These are phyloP conservation scores for Flaveria bidentis DNA, from an alignment of 129 eudicot genomes.

Conservation along the genomic window DNA sequence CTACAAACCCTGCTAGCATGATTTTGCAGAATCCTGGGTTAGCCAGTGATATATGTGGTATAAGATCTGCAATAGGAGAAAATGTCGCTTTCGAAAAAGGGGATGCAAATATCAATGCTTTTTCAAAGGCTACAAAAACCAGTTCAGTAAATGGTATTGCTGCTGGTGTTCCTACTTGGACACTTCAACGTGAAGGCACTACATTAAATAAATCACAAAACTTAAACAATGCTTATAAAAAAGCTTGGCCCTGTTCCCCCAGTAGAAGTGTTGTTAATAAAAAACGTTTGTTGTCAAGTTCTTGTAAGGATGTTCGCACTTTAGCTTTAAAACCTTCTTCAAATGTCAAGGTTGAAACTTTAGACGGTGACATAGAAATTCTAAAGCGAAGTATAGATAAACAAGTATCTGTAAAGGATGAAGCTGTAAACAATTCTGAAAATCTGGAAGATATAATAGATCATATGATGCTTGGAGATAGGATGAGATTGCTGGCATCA, in stretches of 20 bases:
- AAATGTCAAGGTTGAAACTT: conserved; percentile 56
- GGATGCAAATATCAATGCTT: conserved; percentile 24
- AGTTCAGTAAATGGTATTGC: conserved; percentile 18
- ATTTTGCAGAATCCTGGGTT: conserved; percentile 27
- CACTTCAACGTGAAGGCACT: conserved; percentile 16
- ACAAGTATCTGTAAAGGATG: conserved; percentile 45
- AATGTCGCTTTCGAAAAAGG: conserved; percentile 27
- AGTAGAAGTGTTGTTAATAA: conserved; percentile 8
- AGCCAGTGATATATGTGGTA: conserved; percentile 11
- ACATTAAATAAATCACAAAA: conserved; percentile 20
- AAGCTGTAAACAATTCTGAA: conserved; percentile 37
- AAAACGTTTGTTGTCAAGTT: conserved; percentile 25
- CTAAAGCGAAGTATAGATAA: conserved; percentile 15
- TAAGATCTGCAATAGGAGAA: conserved; percentile 6
- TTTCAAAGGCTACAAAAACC: conserved; percentile 18
- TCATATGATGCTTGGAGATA: conserved; percentile 64
- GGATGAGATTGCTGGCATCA: conserved; percentile 63
- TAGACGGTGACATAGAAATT: conserved; percentile 38
- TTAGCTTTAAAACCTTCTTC: conserved; percentile 27
- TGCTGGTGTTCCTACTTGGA: conserved; percentile 21
- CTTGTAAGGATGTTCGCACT: conserved; percentile 19
- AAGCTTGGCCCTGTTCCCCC: conserved; percentile 21
- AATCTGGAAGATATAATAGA: conserved; percentile 56
- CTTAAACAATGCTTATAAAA: conserved; percentile 27
- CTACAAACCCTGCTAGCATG: conserved; percentile 17